Conservation (phyloP, 2,329 filamentous ascomycete species). For the Pseudovirgaria hyperparasitica region DNA sequence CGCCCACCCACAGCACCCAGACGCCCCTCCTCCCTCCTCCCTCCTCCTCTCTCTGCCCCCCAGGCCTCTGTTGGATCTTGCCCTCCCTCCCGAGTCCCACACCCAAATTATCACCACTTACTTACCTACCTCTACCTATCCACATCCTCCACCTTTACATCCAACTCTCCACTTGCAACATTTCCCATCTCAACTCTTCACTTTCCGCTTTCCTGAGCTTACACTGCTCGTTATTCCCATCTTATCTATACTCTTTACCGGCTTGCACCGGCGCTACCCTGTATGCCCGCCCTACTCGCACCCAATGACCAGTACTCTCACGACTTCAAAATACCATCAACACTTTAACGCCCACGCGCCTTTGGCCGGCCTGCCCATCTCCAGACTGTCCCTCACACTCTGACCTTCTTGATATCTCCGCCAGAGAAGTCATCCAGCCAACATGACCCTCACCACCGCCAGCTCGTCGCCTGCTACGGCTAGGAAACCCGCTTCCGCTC, state of each 20-base stretch:
- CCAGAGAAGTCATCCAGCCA: too few relatives aligned
- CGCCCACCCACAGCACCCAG: slow-evolving; percentile 11
- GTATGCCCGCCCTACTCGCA: slow-evolving; percentile 13
- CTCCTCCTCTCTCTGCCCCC: slow-evolving; percentile 15
- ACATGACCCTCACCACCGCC: slow-evolving; percentile 49
- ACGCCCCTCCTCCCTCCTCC: slow-evolving; percentile 16
- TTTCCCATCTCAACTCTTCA: too few relatives aligned
- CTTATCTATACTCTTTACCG: slow-evolving; percentile 7
- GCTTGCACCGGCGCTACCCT: slow-evolving; percentile 13
- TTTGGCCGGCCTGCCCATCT: slow-evolving; percentile 16
- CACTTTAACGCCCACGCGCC: slow-evolving; percentile 25
- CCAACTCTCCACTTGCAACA: too few relatives aligned
- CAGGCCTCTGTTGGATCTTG: slow-evolving; percentile 12
- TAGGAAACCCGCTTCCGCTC: slow-evolving; percentile 59
- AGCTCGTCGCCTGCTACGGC: slow-evolving; percentile 51
- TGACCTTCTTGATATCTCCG: slow-evolving; percentile 44
- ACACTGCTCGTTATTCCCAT: slow-evolving; percentile 7
- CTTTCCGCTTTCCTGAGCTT: too few relatives aligned
- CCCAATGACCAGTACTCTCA: slow-evolving; percentile 18
- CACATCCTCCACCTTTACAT: too few relatives aligned
- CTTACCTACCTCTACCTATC: too few relatives aligned
- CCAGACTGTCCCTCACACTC: slow-evolving; percentile 4
- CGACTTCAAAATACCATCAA: slow-evolving; percentile 14
- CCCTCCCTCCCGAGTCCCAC: slow-evolving; percentile 7
- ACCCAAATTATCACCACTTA: slow-evolving; percentile 10